Evolutionary conservation across 352 stramenopile species (phyloP).

Genomic region (Globisporangium uncinulatum): DNA sequence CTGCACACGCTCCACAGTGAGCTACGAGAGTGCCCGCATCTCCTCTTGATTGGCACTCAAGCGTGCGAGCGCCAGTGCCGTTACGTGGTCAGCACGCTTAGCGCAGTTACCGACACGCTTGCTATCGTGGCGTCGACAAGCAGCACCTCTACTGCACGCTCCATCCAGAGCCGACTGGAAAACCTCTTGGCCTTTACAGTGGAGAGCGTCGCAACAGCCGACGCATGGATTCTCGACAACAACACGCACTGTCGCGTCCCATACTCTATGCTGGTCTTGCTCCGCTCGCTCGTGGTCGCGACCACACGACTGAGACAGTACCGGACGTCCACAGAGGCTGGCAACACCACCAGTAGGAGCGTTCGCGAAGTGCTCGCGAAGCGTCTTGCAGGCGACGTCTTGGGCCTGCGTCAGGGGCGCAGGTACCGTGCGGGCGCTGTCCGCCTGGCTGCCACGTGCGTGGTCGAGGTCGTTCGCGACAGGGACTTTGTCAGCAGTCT

Average conservation of each 20-base stretch:
- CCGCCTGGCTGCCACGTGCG: not conserved
- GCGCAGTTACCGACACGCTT: not conserved
- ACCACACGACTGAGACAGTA: no score
- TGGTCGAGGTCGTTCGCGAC: not conserved
- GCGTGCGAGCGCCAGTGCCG: not conserved
- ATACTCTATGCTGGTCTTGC: no score
- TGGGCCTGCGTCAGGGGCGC: no score
- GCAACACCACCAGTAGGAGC: no score
- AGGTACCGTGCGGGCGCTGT: not conserved
- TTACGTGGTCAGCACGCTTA: not conserved
- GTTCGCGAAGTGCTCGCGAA: no score
- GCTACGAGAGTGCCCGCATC: not conserved
- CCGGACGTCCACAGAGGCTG: no score
- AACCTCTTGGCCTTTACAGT: not conserved
- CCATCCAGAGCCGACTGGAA: not conserved
- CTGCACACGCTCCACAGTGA: not conserved
- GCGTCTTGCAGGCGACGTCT: not conserved
- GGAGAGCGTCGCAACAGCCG: not conserved
- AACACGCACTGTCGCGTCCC: no score
- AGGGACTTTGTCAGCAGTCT: not conserved
- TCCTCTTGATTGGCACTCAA: no score
- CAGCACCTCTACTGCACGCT: not conserved
- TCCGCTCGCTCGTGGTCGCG: no score
- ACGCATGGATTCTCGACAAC: no score
- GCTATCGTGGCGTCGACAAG: not conserved